Base-by-base conservation (phyloP, 2,329 filamentous ascomycete species). In the Clathrospora elynae region DNA sequence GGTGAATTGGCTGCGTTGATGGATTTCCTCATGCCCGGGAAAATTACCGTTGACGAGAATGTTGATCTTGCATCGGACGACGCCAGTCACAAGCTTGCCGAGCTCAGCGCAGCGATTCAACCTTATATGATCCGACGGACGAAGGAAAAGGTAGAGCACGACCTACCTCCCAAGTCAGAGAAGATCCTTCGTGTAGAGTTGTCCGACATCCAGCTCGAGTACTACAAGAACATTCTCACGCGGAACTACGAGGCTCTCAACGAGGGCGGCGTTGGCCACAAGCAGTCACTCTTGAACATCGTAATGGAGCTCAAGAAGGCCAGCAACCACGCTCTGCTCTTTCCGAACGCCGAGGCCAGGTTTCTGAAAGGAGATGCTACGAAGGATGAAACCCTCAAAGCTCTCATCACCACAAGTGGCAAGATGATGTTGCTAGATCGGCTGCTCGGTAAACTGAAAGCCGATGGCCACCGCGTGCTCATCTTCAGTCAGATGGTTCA, bases 241-340 rank as follows among this genome's bases (percentile, higher is more conserved):
- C 86, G 92, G 62, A 99, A 99, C 67, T 99, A 99, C 62, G 85
- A 90, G 19, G 93, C 92, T 3, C 79, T 99, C 20, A 96, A 95
- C 59, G 88, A 96, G 63, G 92, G 90, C 31, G 85, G 86, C 30
- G 89, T 84, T 48, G 93, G 92, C 5, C 89, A 95, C 69, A 97
- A 96, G 71, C 92, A 95, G 56, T 97, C 92, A 0, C 75, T 99
- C 10, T 76, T 99, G 52, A 99, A 99, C 71, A 93, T 99, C 68
- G 96, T 99, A 83, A 99, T 99, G 93, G 93, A 99, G 71, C 73
- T 99, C 62, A 99, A 99, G 77, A 99, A 99, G 72, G 90, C 93
- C 67, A 97, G 92, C 74, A 99, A 99, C 63, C 93, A 99, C 66
- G 92, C 93, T 1, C 95, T 96, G 74, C 95, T 99, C 86, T 97